A percentile compares a stretch with the other conserved stretches of the same genome.
Evolutionary conservation across 306 rosid genomes (phyloP).

Genomic region (Parietaria judaica): DNA sequence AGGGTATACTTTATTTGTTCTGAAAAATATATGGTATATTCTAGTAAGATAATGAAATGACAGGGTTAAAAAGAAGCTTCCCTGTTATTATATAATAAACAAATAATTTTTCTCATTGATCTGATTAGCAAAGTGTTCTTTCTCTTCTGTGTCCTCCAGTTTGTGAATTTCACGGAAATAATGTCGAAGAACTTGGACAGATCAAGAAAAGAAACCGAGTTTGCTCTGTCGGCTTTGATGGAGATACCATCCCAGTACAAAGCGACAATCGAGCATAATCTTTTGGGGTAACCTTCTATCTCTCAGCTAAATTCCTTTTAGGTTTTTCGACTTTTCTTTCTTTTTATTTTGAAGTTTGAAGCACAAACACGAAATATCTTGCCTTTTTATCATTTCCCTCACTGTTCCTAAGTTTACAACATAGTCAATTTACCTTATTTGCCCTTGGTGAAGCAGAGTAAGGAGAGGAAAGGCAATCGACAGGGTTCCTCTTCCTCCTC

Average conservation of each 20-base stretch:
- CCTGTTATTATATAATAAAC: too few relatives aligned
- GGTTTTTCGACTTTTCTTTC: constrained; percentile 9
- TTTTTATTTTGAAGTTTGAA: too few relatives aligned
- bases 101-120: background rate
- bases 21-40: too few relatives aligned
- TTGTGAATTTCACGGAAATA: constrained; percentile 88
- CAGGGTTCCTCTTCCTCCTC: constrained; percentile 85
- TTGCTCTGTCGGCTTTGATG: constrained; percentile 83
- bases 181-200: constrained; percentile 71
- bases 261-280: constrained; percentile 68
- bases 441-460: constrained; percentile 29
- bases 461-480: constrained; percentile 58
- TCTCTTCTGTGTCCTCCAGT: constrained; percentile 40
- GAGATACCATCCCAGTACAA: constrained; percentile 92
- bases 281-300: constrained; percentile 65
- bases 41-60: too few relatives aligned
- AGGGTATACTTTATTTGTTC: too few relatives aligned
- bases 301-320: constrained; percentile 9
- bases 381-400: background rate
- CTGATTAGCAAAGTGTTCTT: constrained; percentile 1
- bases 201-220: constrained; percentile 77
- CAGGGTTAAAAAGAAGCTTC: too few relatives aligned
- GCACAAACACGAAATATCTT: background rate
- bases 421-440: background rate
- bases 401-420: background rate